Percentiles rank a stretch among this genome's conserved stretches.
Evolutionary conservation across 2,329 filamentous ascomycete species (phyloP).

Genomic region (Aureobasidium sp.): DNA sequence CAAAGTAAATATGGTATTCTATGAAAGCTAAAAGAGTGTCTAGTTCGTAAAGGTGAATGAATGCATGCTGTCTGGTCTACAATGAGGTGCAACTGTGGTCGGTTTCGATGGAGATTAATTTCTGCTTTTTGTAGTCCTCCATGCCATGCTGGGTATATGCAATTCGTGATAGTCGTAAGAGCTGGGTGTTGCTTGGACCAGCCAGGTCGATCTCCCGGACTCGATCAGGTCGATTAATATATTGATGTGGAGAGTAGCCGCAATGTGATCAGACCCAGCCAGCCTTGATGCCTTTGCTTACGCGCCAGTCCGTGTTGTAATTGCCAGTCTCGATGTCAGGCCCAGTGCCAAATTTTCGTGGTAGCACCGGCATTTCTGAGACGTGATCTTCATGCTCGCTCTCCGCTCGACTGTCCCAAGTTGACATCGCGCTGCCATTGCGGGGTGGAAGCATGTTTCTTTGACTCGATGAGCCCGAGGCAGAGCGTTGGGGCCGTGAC

Average conservation of each 20-base stretch:
- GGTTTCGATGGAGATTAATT: not conserved
- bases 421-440: not conserved
- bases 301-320: conserved; percentile 3
- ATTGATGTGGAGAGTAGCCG: not conserved
- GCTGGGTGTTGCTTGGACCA: not conserved
- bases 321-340: not conserved
- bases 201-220: not conserved
- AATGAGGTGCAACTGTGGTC: not conserved
- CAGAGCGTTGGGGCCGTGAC: not conserved
- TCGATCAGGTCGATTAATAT: not conserved
- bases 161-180: conserved; percentile 2
- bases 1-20: not conserved
- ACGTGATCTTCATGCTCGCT: not conserved
- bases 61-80: not conserved
- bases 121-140: not conserved
- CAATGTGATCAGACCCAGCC: not conserved
- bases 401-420: not conserved
- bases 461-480: not conserved
- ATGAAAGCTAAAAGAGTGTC: not conserved
- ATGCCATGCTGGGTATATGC: not conserved
- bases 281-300: conserved; percentile 4
- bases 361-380: not conserved
- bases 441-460: not conserved
- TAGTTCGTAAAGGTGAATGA: not conserved
- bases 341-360: not conserved